Percentiles rank a stretch among this genome's conserved stretches.
Evolutionary conservation across 1,284 basidiomycete species (phyloP).

Genomic region (Sporisorium scitamineum): DNA sequence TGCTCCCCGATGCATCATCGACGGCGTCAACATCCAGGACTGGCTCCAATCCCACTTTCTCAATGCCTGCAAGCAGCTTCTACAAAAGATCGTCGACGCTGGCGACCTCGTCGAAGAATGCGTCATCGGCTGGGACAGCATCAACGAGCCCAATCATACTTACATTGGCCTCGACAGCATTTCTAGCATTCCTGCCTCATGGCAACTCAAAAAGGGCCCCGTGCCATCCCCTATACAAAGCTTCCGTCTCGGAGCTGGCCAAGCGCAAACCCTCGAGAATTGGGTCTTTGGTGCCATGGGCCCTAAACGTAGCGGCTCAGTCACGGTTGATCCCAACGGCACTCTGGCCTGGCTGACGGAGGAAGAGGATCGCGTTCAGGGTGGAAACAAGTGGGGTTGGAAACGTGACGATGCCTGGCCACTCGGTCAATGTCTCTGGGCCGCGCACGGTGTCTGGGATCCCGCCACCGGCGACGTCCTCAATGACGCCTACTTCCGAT

Average conservation of each 20-base stretch:
- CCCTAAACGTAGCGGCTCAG: slow-evolving; percentile 79
- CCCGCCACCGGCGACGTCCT: slow-evolving; percentile 77
- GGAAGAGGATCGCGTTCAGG: slow-evolving; percentile 50
- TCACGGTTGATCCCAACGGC: slow-evolving; percentile 86
- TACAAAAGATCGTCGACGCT: slow-evolving; percentile 78
- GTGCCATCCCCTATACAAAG: slow-evolving; percentile 87
- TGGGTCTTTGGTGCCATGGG: slow-evolving; percentile 86
- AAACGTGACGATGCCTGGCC: slow-evolving; percentile 80
- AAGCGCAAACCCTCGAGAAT: slow-evolving; percentile 83
- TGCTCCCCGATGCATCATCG: slow-evolving; percentile 90
- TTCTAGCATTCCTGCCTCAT: slow-evolving; percentile 63
- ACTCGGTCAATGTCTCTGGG: slow-evolving; percentile 88
- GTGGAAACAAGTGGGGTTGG: slow-evolving; percentile 79
- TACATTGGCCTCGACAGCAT: slow-evolving; percentile 80
- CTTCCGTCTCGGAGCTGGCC: slow-evolving; percentile 87
- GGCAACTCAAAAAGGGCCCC: slow-evolving; percentile 80
- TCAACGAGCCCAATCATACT: slow-evolving; percentile 95
- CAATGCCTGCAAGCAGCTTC: slow-evolving; percentile 80
- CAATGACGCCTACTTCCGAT: slow-evolving; percentile 81
- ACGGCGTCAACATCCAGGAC: slow-evolving; percentile 92
- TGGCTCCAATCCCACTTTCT: slow-evolving; percentile 89
- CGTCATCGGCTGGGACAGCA: slow-evolving; percentile 94
- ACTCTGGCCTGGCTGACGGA: slow-evolving; percentile 60
- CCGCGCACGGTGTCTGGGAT: slow-evolving; percentile 93
- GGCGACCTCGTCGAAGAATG: slow-evolving; percentile 84